Base-by-base conservation (phyloP, 1,284 basidiomycete species). In the Thelephora terrestris region DNA sequence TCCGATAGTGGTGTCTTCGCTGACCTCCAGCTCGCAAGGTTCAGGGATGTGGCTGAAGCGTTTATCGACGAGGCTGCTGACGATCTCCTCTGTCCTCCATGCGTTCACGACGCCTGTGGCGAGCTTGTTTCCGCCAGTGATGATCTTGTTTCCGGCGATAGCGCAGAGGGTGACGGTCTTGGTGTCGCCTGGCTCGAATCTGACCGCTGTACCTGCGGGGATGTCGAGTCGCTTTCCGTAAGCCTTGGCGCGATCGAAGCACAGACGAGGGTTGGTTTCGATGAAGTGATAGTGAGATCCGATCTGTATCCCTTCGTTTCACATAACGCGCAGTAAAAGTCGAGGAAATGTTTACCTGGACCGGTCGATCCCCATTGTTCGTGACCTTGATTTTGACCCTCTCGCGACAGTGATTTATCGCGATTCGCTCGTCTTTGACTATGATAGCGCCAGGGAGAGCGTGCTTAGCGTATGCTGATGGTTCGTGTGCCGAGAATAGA, bases 281-380 rank as follows among this genome's bases (percentile, higher is more conserved):
- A 88, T 75, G 67, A 99, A 96, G 50, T 84, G 88, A 64, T 93
- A 99, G 64, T 99, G 91, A 2, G 92, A 95, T 4, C 92, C 91
- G 47, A 95, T 77, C 82, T 88, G 53, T 9, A 9, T 18, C 14
- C n/a, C 39, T 10, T 25, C 3, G 18, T 42, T 25, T 23, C 20
- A 42, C 39, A 42, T 10, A 9, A n/a, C 10, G 14, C 7, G n/a
- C 9, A 10, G 5, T 5, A 18, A 2, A 18, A 5, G 16, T 18
- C 17, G 39, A 17, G 9, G 25, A n/a, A 42, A 2, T 25, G 12
- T 64, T 50, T 49, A 85, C 87, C 73, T 98, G 95, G 50, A 99
- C 85, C 4, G 95, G 95, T 21, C 95, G 74, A 64, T 98, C 95
- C 0, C 95, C 94, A 36, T 81, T 87, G 67, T 99, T 99, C 29